A percentile compares a stretch with the other conserved stretches of the same genome.
Conservation (phyloP, 2,329 filamentous ascomycete species). For the Trichoderma koningii region DNA sequence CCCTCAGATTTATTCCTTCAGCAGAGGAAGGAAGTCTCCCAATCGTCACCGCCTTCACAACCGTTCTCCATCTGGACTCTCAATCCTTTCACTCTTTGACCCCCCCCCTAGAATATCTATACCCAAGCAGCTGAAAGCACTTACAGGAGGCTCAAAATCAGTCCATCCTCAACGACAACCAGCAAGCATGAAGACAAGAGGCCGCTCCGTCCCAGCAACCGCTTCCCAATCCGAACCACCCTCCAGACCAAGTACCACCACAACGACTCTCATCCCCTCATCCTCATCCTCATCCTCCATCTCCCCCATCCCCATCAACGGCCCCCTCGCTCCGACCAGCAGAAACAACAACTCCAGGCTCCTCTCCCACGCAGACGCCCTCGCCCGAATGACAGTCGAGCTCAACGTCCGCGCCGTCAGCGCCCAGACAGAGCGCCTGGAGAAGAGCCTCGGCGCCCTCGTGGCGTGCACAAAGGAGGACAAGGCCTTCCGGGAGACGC, state of each 20-base stretch:
- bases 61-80: too few species aligned
- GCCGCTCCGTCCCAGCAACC: conserved; percentile 23
- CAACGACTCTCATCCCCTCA: background rate
- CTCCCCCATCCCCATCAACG: background rate
- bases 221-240: background rate
- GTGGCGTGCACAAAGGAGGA: conserved; percentile 35
- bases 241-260: background rate
- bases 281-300: background rate
- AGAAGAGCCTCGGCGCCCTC: conserved; percentile 37
- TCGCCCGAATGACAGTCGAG: conserved; percentile 44
- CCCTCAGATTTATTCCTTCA: background rate
- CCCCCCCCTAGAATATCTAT: background rate
- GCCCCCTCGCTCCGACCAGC: background rate
- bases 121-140: background rate
- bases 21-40: background rate
- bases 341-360: conserved; percentile 21
- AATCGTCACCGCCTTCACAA: background rate
- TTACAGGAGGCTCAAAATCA: too few species aligned
- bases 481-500: conserved; percentile 35
- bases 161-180: background rate
- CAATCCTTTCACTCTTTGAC: background rate
- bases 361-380: conserved; percentile 37
- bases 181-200: conserved; percentile 17
- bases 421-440: conserved; percentile 36
- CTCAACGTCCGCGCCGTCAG: conserved; percentile 39